Evolutionary conservation across 2,329 filamentous ascomycete species (phyloP), one percentile per base, ranked within the genome.

Genomic region (Nothophoma quercina): DNA sequence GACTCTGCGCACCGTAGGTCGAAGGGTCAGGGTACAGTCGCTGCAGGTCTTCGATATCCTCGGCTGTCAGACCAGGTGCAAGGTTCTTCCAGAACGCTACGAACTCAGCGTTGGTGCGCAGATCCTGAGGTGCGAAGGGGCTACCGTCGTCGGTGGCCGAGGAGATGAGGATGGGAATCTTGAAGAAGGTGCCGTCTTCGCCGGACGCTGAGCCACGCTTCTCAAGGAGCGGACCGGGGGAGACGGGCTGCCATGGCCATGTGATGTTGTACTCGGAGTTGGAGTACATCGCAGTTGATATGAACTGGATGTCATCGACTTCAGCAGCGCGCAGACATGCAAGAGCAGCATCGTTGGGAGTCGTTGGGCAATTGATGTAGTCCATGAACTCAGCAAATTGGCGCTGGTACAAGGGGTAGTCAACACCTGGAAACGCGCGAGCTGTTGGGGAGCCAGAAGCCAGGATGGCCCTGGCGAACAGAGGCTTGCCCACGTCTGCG

Each of bases 231-330:
- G 76, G 76, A 0, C 78, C 79, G 0, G 78, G 77, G 0, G 78
- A 77, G 0, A 76, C 75, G 1, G 79, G 79, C 42, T 81, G 79
- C 64, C 78, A 82, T 0, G 79, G 79, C 79, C 79, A 81, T 0
- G 77, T 81, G 21, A 78, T 64, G 29, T 71, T 72, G 13, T 72
- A 71, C 4, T 75, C 63, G 4, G 75, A 75, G 0, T 74, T 69
- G 2, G 69, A 61, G 48, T 74, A 80, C 2, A 80, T 47, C 16
- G 71, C 70, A 0, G 70, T 68, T 28, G 76, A 78, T 15, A 76
- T 62, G 35, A 73, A 49, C 51, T 74, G 72, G 29, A 81, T 77
- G 1, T 69, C 66, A 3, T 59, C 47, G 2, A 77, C 63, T 9
- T 77, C 69, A 0, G 72, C 75, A 1, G 59, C 56, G 4, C 74